Conservation (phyloP, 257 asterid genomes). For the Linaria vulgaris region DNA sequence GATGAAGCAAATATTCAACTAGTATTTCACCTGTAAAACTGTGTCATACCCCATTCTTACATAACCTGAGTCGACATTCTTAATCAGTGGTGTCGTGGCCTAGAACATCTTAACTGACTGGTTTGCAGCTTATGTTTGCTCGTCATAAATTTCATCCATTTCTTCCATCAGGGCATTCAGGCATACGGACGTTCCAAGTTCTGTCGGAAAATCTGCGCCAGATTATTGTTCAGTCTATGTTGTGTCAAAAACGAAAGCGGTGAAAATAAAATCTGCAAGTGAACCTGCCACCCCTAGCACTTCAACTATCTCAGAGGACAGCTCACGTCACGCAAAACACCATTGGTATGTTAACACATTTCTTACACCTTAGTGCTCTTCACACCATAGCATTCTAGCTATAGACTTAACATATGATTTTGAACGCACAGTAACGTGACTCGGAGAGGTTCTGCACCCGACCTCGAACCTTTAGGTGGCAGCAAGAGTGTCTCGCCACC, state of each 20-base stretch:
- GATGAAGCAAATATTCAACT: neutral
- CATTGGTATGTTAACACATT: conserved; percentile 35
- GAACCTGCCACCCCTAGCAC: conserved; percentile 41
- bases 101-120: neutral
- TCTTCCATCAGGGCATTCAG: conserved; percentile 63
- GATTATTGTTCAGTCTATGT: conserved; percentile 65
- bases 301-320: conserved; percentile 26
- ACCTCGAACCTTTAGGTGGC: conserved; percentile 29
- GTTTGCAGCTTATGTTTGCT: neutral
- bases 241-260: conserved; percentile 48
- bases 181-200: conserved; percentile 49
- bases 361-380: neutral
- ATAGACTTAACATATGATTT: neutral
- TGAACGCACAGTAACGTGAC: conserved; percentile 46
- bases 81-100: neutral
- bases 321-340: conserved; percentile 26
- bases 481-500: conserved; percentile 32
- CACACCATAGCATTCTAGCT: neutral
- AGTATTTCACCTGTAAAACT: too few species aligned
- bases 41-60: neutral
- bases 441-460: conserved; percentile 43
- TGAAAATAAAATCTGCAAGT: conserved; percentile 45
- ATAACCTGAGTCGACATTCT: neutral
- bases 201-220: conserved; percentile 51
- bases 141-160: neutral